Percentiles rank a stretch among this genome's conserved stretches.
Conservation (phyloP, 768 basidiomycete genomes). For the Thelephora aurantiotincta region DNA sequence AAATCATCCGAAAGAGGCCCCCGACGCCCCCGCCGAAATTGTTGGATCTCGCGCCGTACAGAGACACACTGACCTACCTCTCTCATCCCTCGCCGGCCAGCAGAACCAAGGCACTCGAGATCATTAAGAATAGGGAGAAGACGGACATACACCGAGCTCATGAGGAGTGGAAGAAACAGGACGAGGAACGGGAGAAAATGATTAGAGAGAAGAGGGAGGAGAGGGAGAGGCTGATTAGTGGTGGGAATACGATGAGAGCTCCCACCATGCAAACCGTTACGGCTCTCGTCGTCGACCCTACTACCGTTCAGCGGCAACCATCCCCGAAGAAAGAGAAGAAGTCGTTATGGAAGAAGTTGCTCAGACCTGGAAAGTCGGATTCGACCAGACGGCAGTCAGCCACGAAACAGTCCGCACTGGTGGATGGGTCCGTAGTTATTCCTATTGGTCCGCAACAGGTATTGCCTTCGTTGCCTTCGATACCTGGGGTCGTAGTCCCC, state of each 20-base stretch:
- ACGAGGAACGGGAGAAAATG: background rate
- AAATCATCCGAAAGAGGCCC: background rate
- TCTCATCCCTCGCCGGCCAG: background rate
- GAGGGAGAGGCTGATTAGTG: background rate
- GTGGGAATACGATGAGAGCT: background rate
- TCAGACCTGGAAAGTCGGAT: too few relatives aligned
- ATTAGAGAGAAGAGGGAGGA: background rate
- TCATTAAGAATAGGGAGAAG: background rate
- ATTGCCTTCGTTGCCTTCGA: background rate
- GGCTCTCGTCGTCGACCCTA: too few relatives aligned
- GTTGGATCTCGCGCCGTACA: background rate
- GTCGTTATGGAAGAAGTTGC: too few relatives aligned
- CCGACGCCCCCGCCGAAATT: background rate
- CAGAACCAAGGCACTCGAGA: background rate
- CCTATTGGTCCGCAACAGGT: background rate
- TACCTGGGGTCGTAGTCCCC: background rate
- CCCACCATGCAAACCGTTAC: background rate
- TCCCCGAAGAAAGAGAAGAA: too few relatives aligned
- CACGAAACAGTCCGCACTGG: too few relatives aligned
- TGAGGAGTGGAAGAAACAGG: background rate
- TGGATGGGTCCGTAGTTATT: background rate
- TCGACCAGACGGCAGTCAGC: too few relatives aligned
- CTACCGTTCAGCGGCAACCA: too few relatives aligned
- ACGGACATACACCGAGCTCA: background rate
- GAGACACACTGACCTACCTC: background rate